Evolutionary conservation across 1,284 basidiomycete genomes (phyloP).

Genomic region (Cutaneotrichosporon cavernicola): DNA sequence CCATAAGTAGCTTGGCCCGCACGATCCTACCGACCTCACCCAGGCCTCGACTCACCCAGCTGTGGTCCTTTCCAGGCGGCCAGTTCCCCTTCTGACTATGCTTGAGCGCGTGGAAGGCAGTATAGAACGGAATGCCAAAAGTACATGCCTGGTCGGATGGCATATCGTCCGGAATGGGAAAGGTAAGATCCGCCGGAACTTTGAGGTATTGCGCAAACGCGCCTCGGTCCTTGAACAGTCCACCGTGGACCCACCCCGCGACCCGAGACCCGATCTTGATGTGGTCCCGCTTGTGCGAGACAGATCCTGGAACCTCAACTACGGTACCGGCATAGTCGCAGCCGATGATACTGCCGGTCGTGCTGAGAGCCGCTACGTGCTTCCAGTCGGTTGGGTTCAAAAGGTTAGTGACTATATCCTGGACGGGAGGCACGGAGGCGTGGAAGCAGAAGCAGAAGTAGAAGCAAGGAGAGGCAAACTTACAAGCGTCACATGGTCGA

Average conservation of each 20-base stretch:
- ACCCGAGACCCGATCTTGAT: slow-evolving; percentile 55
- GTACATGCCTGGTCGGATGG: slow-evolving; percentile 54
- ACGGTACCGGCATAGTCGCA: slow-evolving; percentile 56
- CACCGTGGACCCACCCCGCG: slow-evolving; percentile 57
- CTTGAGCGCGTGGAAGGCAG: slow-evolving; percentile 26
- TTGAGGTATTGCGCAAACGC: slow-evolving; percentile 55
- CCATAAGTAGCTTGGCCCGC: no score
- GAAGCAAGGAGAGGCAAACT: background rate
- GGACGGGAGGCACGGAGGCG: no score
- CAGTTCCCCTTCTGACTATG: slow-evolving; percentile 16
- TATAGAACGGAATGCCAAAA: slow-evolving; percentile 47
- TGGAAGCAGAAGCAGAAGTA: no score
- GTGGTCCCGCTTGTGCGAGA: slow-evolving; percentile 10
- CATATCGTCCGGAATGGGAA: slow-evolving; percentile 30
- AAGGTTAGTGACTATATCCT: background rate
- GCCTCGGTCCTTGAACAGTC: slow-evolving; percentile 45
- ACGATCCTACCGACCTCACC: no score
- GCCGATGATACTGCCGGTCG: slow-evolving; percentile 19
- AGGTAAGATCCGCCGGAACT: slow-evolving; percentile 31
- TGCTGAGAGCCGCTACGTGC: slow-evolving; percentile 20
- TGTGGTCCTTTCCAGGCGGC: slow-evolving; percentile 21
- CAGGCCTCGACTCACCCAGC: slow-evolving; percentile 29
- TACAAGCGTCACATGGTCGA: slow-evolving; percentile 43
- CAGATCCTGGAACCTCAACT: slow-evolving; percentile 34
- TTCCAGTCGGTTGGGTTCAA: slow-evolving; percentile 52